These are phyloP conservation scores for Sanghuangporus weigelae DNA, from an alignment of 1,284 basidiomycete genomes.

Conservation along the genomic window DNA sequence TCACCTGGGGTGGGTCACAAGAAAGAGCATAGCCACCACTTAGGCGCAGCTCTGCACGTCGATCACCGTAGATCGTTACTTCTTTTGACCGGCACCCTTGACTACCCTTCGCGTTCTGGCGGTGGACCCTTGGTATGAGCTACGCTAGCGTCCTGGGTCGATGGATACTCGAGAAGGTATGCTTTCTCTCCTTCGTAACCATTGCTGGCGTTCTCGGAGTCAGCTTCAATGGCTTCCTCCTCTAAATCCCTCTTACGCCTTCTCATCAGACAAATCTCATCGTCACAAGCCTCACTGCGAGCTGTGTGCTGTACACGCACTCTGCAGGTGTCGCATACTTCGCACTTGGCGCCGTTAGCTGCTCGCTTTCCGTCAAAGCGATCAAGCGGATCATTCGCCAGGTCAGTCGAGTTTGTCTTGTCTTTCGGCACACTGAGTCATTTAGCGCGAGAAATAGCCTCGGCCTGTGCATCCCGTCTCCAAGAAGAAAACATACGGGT, in stretches of 20 bases:
- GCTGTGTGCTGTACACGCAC: conserved; percentile 57
- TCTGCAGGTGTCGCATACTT: conserved; percentile 71
- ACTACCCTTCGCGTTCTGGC: not conserved
- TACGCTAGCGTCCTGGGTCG: not conserved
- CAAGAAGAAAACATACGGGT: conserved; percentile 63
- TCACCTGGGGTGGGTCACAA: not conserved
- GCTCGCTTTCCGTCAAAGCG: conserved; percentile 60
- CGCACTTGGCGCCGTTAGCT: conserved; percentile 54
- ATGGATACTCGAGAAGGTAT: conserved; percentile 12
- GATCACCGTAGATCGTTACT: not conserved
- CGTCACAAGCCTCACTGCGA: conserved; percentile 56
- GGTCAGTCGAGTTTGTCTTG: not conserved
- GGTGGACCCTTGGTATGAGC: not conserved
- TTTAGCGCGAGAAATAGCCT: conserved; percentile 33
- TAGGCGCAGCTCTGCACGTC: not conserved
- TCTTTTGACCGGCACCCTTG: not conserved
- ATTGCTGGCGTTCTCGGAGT: not conserved
- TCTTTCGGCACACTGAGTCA: not conserved
- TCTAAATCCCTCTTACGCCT: not conserved
- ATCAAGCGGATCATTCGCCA: conserved; percentile 61
- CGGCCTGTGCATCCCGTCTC: conserved; percentile 47
- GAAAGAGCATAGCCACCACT: conserved; percentile 1
- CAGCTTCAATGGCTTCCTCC: not conserved
- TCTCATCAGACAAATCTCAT: conserved; percentile 24
- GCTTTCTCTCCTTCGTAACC: not conserved